Conservation (phyloP, 1,139 yeast genomes). For the Candida pseudoviswanathii region DNA sequence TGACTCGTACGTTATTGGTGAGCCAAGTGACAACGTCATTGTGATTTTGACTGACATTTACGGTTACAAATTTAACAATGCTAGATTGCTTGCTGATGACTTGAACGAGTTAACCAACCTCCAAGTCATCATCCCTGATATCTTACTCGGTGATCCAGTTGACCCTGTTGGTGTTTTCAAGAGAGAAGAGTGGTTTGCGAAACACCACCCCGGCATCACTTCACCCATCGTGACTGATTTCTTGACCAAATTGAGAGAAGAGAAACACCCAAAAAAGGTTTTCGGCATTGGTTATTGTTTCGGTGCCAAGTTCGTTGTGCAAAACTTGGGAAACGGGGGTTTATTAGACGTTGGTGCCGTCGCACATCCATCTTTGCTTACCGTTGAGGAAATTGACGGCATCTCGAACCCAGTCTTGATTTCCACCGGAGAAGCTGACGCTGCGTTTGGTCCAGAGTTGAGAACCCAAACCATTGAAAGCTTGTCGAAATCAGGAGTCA, state of each 20-base stretch:
- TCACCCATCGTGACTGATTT: conserved; percentile 40
- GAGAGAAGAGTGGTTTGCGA: conserved; percentile 47
- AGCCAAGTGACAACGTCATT: conserved; percentile 41
- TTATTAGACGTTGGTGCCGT: conserved; percentile 60
- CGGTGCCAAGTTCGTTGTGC: conserved; percentile 71
- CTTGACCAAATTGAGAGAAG: conserved; percentile 21
- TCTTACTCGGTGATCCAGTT: conserved; percentile 58
- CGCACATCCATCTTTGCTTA: conserved; percentile 79
- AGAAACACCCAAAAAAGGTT: conserved; percentile 19
- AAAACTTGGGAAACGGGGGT: conserved; percentile 51
- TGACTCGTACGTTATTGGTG: conserved; percentile 59
- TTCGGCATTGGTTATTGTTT: conserved; percentile 78
- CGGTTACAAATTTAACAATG: conserved; percentile 62
- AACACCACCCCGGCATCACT: conserved; percentile 54
- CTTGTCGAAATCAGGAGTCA: conserved; percentile 37
- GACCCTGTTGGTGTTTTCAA: conserved; percentile 23
- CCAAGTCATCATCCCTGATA: conserved; percentile 72
- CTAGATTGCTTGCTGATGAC: conserved; percentile 65
- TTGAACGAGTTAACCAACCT: conserved; percentile 53
- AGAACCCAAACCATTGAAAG: conserved; percentile 63
- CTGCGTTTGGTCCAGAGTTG: conserved; percentile 59
- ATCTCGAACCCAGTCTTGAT: conserved; percentile 48
- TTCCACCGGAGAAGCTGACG: conserved; percentile 71
- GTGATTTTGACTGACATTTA: conserved; percentile 68
- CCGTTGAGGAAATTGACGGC: conserved; percentile 60